Base-by-base conservation (phyloP, 768 basidiomycete genomes). In the Hebeloma cylindrosporum region DNA sequence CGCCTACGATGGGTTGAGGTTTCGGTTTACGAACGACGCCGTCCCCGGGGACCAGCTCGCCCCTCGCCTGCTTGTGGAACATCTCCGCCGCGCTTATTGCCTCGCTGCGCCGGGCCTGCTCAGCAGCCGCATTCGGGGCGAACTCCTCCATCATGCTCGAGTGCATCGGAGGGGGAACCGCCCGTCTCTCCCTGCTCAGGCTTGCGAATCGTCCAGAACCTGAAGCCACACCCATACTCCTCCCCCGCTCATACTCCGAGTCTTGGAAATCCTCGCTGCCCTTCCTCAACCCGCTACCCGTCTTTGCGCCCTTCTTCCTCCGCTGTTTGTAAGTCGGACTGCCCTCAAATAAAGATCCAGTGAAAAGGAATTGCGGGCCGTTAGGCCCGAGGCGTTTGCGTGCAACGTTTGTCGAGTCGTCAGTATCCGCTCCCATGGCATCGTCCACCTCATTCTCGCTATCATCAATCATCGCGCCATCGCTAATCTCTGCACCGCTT, bases 321-420 rank as follows among this genome's bases (percentile, higher is more conserved):
- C 93, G 77, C 58, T 88, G 85, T 67, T 96, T 96, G 73, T 96
- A 96, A 3, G 81, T 79, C 4, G 91, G 85, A 49, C 80, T 85
- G 10, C 92, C 92, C 61, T 89, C 86, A 40, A 91, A 85, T 34
- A 91, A 68, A n/a, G 85, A 79, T 60, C 87, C 77, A 62, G 79
- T 77, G 20, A 73, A 75, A 62, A 84, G 79, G 65, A 85, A 78
- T 11, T 80, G 68, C 16, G 67, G 80, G 74, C 46, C 83, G 76
- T 57, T 57, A 4, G 57, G 56, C 14, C 48, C 55, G 17, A 57
- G 56, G 14, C 60, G 48, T 18, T 31, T 32, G 18, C 45, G 34
- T 13, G 23, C 20, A 18, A 5, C 16, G n/a, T 13, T n/a, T n/a
- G n/a, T n/a, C n/a, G n/a, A 38, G 14, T 57, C 50, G 38, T 29